These are phyloP conservation scores for Tulasnella sp. DNA, from an alignment of 768 basidiomycete species.

Conservation along the genomic window DNA sequence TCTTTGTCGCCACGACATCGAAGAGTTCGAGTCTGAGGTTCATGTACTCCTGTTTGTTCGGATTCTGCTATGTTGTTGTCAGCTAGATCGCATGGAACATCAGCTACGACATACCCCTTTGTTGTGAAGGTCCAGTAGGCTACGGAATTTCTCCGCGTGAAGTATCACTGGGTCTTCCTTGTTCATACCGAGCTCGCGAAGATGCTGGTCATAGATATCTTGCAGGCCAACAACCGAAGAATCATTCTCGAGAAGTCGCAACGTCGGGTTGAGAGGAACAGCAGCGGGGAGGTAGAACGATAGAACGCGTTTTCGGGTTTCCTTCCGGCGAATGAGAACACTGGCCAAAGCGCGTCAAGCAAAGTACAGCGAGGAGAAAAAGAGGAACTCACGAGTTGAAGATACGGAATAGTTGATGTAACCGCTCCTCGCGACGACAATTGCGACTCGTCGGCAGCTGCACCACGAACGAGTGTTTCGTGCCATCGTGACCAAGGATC, in stretches of 20 bases:
- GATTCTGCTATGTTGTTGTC: conserved; percentile 2
- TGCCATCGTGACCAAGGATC: conserved; percentile 81
- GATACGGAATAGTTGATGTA: conserved; percentile 85
- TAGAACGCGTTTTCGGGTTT: conserved; percentile 83
- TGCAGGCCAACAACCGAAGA: conserved; percentile 81
- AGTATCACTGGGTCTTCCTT: conserved; percentile 82
- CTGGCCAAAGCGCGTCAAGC: conserved; percentile 30
- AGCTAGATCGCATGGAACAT: background rate
- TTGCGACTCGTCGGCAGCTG: conserved; percentile 79
- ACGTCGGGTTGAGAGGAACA: conserved; percentile 66
- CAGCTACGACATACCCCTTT: conserved; percentile 8
- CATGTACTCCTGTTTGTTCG: conserved; percentile 38
- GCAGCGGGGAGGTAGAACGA: conserved; percentile 83
- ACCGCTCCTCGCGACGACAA: conserved; percentile 81
- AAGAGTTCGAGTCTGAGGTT: conserved; percentile 70
- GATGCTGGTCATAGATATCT: conserved; percentile 89
- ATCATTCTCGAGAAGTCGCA: conserved; percentile 84
- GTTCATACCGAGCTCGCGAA: conserved; percentile 56
- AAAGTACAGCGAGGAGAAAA: background rate
- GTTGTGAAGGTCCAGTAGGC: conserved; percentile 25
- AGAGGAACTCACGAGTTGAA: conserved; percentile 63
- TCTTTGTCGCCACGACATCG: conserved; percentile 77
- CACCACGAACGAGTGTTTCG: conserved; percentile 78
- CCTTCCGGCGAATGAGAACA: conserved; percentile 74
- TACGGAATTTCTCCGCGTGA: conserved; percentile 67